Base-by-base conservation (phyloP, 805 yeast genomes). In the Wickerhamiella domercqiae region DNA sequence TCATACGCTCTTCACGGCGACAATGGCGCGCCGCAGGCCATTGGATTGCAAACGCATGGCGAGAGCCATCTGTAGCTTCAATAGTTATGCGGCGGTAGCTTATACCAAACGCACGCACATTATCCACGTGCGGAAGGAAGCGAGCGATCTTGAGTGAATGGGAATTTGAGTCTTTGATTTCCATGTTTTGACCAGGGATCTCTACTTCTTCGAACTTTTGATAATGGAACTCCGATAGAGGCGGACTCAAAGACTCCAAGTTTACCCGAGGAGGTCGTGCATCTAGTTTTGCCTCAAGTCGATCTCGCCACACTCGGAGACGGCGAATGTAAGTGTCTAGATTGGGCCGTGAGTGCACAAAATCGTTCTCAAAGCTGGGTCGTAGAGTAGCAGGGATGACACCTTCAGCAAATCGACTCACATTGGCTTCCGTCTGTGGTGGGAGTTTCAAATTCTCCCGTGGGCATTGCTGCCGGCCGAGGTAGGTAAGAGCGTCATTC, bases 171-270 rank as follows among this genome's bases (percentile, higher is more conserved):
- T 87, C 97, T 54, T 77, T 79, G 55, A 82, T 80, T 61, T 83
- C 64, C 53, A 86, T 62, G 52, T 90, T 90, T 54, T 90, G 99
- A 1, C 99, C 98, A 0, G 98, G 98, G 41, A 90, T 75, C 56
- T 90, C 98, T 41, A 90, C 82, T 35, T 90, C 98, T 56, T 90
- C 99, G 54, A 90, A 90, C 59, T 84, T 87, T 56, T 90, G 97
- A 56, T 90, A 94, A 59, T 90, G 98, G 72, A 93, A 90, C 54
- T 86, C 95, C 54, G 93, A 78, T 56, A 90, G 66, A 49, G 87
- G 97, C 13, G 97, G 95, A 51, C 96, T 84, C 44, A 90, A 66
- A 40, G 84, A 74, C 59, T 90, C 98, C 44, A 90, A 60, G 48
- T 84, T 79, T 35, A 84, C 79, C 48, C 73, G 71, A 21, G 75